Base-by-base conservation (phyloP, 2,329 filamentous ascomycete species). In the Botrytis tulipae region DNA sequence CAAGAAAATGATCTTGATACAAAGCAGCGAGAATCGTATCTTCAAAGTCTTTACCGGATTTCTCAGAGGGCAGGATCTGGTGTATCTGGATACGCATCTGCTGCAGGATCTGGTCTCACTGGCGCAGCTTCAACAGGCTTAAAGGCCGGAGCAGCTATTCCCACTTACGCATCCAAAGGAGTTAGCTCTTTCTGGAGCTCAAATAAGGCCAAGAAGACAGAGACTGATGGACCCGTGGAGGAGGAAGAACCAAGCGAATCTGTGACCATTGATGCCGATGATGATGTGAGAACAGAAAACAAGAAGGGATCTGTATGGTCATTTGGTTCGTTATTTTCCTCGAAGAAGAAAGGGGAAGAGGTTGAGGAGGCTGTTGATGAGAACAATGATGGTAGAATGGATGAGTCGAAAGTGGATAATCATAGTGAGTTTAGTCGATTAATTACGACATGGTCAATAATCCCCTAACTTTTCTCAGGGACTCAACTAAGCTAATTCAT, bases 11-110 rank as follows among this genome's bases (percentile, higher is more conserved):
- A 73, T n/a, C 71, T 73, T 2, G 57, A 69, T 12, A 44, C 16
- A 22, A 69, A 73, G 32, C 63, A 69, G 48, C 66, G 63, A 25
- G 51, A 73, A 51, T 73, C 71, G n/a, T 73, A 73, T 42, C 71
- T 73, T 32, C 71, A 73, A n/a, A 73, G 71, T 20, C n/a, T 73
- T 18, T 69, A 73, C 44, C 63, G 51, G 1, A 69, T 73, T 12
- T 69, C 63, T 18, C 71, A 73, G n/a, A 69, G 32, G 51, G 71
- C 71, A 25, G 63, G 71, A 20, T 72, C 61, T 5, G 70, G 61
- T 57, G 70, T 72, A 29, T 54, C 60, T 16, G 70, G 20, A 14
- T 72, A 72, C 54, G 70, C 70, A 60, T 72, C 60, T 35, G 70
- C 46, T 18, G 70, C 70, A 7, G 37, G 70, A 9, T 73, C 54